Conservation (phyloP, 345 rosid species). For the Murraya koenigii region DNA sequence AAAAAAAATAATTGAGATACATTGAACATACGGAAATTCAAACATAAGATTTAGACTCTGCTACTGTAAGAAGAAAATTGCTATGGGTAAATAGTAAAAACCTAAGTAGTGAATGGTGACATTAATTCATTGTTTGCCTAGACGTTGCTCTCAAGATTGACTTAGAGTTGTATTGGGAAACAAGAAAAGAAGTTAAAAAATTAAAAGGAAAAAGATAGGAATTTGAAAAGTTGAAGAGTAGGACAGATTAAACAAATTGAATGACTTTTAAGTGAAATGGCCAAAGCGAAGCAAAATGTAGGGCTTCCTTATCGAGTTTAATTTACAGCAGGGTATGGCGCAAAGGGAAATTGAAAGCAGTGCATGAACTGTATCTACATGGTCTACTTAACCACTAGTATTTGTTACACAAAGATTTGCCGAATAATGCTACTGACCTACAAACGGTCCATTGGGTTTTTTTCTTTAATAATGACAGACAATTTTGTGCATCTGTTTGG, state of each 20-base stretch:
- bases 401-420: background rate
- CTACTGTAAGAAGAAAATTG: background rate
- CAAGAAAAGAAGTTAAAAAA: conserved; percentile 1
- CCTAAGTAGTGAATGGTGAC: background rate
- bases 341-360: background rate
- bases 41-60: background rate
- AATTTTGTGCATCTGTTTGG: too few relatives aligned
- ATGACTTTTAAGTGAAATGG: conserved; percentile 15
- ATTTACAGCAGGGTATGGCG: conserved; percentile 1
- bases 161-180: background rate
- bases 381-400: background rate
- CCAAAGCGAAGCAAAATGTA: conserved; percentile 1
- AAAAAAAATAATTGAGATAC: too few relatives aligned
- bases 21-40: too few relatives aligned
- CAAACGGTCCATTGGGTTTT: background rate
- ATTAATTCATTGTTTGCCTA: background rate
- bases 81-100: too few relatives aligned
- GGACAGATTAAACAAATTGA: conserved; percentile 1
- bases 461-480: too few relatives aligned
- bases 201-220: background rate
- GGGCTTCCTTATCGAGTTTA: conserved; percentile 13
- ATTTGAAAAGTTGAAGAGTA: conserved; percentile 14
- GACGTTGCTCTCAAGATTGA: background rate
- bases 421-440: background rate
- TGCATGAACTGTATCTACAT: background rate